These are phyloP conservation scores for Neurospora sp. DNA, from an alignment of 2,329 filamentous ascomycete species.

Conservation along the genomic window DNA sequence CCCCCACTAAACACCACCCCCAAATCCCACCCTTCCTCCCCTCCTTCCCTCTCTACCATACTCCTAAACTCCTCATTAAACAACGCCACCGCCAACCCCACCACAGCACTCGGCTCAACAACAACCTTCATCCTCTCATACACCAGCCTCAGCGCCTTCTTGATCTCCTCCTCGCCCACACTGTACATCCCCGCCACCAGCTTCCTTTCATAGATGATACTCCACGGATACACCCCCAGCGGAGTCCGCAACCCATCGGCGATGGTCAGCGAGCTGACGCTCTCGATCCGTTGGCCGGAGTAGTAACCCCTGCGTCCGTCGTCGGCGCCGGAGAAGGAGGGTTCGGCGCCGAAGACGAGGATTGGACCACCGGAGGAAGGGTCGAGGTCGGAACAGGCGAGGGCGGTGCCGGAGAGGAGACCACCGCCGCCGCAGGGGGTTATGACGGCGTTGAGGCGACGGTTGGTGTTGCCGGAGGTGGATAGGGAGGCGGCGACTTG, in stretches of 20 bases:
- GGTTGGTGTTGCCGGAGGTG: constrained; percentile 17
- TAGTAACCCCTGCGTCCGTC: constrained; percentile 67
- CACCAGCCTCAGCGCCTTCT: constrained; percentile 63
- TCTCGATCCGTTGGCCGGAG: constrained; percentile 49
- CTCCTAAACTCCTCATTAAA: constrained; percentile 76
- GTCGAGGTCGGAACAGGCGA: constrained; percentile 41
- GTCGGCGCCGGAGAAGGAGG: constrained; percentile 71
- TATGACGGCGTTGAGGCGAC: constrained; percentile 58
- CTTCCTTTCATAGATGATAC: constrained; percentile 59
- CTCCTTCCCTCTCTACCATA: constrained; percentile 60
- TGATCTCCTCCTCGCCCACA: constrained; percentile 77
- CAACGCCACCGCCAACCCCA: constrained; percentile 72
- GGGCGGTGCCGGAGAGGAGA: constrained; percentile 73
- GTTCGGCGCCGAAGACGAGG: constrained; percentile 79
- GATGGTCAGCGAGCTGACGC: constrained; percentile 68
- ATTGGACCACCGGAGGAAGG: constrained; percentile 49
- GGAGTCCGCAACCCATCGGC: constrained; percentile 85
- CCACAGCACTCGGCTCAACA: constrained; percentile 78
- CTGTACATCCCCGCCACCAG: constrained; percentile 62
- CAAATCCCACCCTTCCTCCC: constrained; percentile 63
- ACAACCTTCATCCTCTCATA: constrained; percentile 85
- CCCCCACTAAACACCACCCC: constrained; percentile 52
- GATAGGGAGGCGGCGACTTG: constrained; percentile 43
- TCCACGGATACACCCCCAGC: constrained; percentile 68
- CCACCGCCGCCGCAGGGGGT: constrained; percentile 83